Percentiles rank a stretch among this genome's conserved stretches.
These are phyloP conservation scores for Cenchrus fungigraminus DNA, from an alignment of 176 grass and related monocot species.

Conservation along the genomic window DNA sequence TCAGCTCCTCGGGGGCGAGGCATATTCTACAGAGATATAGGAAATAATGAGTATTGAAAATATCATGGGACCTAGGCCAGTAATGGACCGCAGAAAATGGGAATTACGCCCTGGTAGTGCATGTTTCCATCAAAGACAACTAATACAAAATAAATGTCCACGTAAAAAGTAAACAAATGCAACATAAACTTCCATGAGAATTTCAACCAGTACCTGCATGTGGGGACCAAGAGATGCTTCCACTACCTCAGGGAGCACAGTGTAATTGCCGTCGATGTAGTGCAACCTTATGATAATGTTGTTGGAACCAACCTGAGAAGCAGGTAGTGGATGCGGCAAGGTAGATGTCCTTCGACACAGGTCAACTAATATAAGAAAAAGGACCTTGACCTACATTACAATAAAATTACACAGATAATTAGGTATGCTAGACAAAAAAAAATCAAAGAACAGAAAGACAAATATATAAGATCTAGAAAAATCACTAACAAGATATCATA, in stretches of 20 bases:
- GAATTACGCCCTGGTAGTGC: neutral
- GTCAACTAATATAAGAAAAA: slow-evolving; percentile 97
- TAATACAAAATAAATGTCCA: slow-evolving; percentile 1
- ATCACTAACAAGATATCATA: slow-evolving; percentile 19
- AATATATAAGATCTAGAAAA: neutral
- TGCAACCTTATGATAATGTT: slow-evolving; percentile 98
- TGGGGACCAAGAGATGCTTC: slow-evolving; percentile 96
- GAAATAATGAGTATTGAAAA: slow-evolving; percentile 16
- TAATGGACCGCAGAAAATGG: neutral
- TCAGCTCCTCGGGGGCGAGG: slow-evolving; percentile 96
- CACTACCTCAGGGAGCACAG: slow-evolving; percentile 94
- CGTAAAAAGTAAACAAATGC: neutral
- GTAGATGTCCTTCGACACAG: slow-evolving; percentile 89
- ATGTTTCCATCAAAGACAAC: neutral
- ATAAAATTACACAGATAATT: slow-evolving; percentile 25
- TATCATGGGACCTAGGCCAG: neutral
- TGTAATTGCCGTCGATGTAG: slow-evolving; percentile 98
- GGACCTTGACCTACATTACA: slow-evolving; percentile 83
- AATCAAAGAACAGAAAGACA: neutral
- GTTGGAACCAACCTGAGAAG: slow-evolving; percentile 89
- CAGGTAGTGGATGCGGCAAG: slow-evolving; percentile 83
- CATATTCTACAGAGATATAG: slow-evolving; percentile 75
- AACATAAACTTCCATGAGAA: slow-evolving; percentile 10
- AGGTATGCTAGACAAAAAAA: slow-evolving; percentile 7
- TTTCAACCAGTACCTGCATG: slow-evolving; percentile 76